Conservation (phyloP, 1,284 basidiomycete genomes). For the Rhodotorula sp. region DNA sequence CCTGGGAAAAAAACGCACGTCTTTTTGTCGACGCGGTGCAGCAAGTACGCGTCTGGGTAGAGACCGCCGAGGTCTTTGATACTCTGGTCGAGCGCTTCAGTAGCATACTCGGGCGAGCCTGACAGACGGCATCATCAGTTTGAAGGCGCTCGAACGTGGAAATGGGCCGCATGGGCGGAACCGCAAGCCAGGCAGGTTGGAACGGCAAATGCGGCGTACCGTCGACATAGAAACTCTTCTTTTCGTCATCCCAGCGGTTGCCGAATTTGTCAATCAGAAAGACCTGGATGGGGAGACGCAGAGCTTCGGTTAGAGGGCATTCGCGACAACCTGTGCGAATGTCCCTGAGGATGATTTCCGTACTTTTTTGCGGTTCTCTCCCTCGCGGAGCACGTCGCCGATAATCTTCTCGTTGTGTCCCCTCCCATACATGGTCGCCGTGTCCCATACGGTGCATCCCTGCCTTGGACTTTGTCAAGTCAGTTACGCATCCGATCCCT, state of each 20-base stretch:
- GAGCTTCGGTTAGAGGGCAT: background rate
- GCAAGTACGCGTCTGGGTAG: conserved; percentile 32
- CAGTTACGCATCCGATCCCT: background rate
- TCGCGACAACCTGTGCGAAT: background rate
- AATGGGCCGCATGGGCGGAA: background rate
- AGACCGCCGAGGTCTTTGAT: conserved; percentile 27
- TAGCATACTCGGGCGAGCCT: conserved; percentile 22
- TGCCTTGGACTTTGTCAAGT: background rate
- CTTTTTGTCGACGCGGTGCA: conserved; percentile 33
- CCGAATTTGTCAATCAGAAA: conserved; percentile 42
- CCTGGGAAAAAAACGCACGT: conserved; percentile 4
- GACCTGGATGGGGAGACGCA: background rate
- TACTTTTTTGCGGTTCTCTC: conserved; percentile 21
- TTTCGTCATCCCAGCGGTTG: conserved; percentile 2
- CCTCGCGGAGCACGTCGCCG: conserved; percentile 28
- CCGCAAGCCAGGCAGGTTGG: background rate
- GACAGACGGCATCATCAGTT: background rate
- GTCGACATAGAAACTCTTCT: conserved; percentile 4
- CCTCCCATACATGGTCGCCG: conserved; percentile 31
- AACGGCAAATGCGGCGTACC: background rate
- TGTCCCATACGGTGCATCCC: conserved; percentile 33
- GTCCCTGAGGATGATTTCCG: background rate
- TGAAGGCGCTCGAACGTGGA: background rate
- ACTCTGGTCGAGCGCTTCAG: conserved; percentile 21
- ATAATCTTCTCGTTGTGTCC: conserved; percentile 39